phyloP scores from a whole-genome alignment of 139 green algal species.

The Volvox reticuliferus region DNA sequence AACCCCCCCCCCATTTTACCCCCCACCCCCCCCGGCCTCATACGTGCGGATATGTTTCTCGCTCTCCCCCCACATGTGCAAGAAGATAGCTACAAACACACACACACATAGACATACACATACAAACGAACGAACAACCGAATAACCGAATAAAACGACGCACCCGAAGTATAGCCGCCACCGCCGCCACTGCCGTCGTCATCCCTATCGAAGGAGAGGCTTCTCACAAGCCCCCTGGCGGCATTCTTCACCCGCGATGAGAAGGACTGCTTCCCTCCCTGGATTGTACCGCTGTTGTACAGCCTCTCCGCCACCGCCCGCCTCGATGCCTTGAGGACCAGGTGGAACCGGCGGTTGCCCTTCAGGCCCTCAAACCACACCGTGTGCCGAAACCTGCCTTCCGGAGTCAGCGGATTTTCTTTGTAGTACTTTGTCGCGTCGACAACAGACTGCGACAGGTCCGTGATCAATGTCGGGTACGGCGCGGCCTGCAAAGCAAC shows the following conservation, averaged over 20 bases:
- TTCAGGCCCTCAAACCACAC: neutral
- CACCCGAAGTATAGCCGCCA: too few relatives aligned
- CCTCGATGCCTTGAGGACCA: neutral
- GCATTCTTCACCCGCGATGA: neutral
- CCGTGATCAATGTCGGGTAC: neutral
- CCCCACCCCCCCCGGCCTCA: too few relatives aligned
- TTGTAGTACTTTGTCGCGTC: neutral
- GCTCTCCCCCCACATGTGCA: too few relatives aligned
- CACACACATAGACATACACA: too few relatives aligned
- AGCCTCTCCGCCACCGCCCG: neutral
- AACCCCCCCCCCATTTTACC: too few relatives aligned
- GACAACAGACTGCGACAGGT: neutral
- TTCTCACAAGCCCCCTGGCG: too few relatives aligned
- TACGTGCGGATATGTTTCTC: too few relatives aligned
- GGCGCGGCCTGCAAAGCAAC: neutral
- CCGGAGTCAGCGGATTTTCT: neutral
- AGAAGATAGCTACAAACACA: too few relatives aligned
- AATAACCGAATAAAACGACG: too few relatives aligned
- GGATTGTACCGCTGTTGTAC: neutral
- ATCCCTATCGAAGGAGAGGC: too few relatives aligned
- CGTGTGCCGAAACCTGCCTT: neutral
- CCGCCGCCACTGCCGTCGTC: too few relatives aligned
- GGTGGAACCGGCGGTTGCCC: neutral
- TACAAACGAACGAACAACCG: too few relatives aligned
- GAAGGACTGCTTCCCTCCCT: neutral